A percentile compares a stretch with the other conserved stretches of the same genome.
Evolutionary conservation across 805 yeast genomes (phyloP).

Genomic region (Candida cerambycidarum): DNA sequence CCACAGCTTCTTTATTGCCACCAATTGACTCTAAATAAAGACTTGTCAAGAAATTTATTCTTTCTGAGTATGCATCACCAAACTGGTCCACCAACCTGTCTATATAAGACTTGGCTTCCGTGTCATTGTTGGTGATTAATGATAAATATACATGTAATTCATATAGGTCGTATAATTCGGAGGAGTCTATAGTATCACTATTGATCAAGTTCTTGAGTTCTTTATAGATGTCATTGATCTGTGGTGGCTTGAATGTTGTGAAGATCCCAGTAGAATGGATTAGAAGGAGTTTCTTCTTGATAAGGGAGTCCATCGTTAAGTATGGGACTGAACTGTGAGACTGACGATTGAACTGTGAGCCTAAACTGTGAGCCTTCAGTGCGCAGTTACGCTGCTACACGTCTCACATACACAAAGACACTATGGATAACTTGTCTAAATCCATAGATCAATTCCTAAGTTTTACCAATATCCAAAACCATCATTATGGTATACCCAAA

Average conservation of each 20-base stretch:
- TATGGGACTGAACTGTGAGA: too few species aligned
- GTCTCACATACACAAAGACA: too few species aligned
- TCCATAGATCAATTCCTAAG: constrained; percentile 13
- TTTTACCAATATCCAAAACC: constrained; percentile 21
- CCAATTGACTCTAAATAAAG: constrained; percentile 57
- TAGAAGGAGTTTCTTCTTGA: constrained; percentile 48
- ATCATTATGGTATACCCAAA: constrained; percentile 34
- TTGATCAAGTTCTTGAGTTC: constrained; percentile 38
- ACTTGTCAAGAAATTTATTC: constrained; percentile 55
- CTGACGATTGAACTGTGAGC: too few species aligned
- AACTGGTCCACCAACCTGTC: constrained; percentile 69
- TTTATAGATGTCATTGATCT: constrained; percentile 35
- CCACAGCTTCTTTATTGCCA: constrained; percentile 28
- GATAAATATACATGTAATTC: constrained; percentile 73
- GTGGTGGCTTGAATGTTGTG: constrained; percentile 47
- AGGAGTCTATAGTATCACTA: constrained; percentile 38
- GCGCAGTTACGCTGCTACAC: too few species aligned
- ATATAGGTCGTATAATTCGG: constrained; percentile 53
- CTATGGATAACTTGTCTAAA: constrained; percentile 11
- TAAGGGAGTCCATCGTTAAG: neutral
- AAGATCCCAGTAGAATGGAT: constrained; percentile 54
- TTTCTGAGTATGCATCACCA: constrained; percentile 47
- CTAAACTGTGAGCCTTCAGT: too few species aligned
- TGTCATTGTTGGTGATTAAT: constrained; percentile 59
- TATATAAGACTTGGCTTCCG: constrained; percentile 66